Base-by-base conservation (phyloP, 495 filamentous ascomycete species). In the Lichina pygmaea region DNA sequence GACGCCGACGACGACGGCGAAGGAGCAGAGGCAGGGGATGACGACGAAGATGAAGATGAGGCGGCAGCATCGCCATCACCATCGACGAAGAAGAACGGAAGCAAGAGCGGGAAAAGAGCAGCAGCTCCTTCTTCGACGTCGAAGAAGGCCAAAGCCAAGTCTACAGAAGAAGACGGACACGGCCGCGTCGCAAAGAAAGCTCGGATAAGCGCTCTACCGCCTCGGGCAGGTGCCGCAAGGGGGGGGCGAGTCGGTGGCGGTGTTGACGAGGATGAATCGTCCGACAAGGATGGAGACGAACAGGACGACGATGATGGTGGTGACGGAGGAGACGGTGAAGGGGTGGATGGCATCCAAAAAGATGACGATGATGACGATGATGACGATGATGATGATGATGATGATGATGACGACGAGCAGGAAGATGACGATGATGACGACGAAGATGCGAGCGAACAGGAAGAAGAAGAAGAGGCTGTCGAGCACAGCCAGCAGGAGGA, bases 261-360 rank as follows among this genome's bases (percentile, higher is more conserved):
- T 24, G 41, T 32, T 15, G 32, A 36, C 17, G 48, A 49, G 24
- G 46, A 43, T 13, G 43, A 31, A 13, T 36, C 42, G 11, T 43
- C 48, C 39, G 16, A 55, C 42, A 36, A 57, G 48, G 34, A 55
- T 45, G 50, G 10, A 13, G 49, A 52, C 15, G 43, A 52, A 12
- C 40, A 46, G 15, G 58, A 63, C 44, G 61, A 62, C 33, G 65
- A 62, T 49, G 61, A 54, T 45, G 61, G 71, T 46, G 71, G 72
- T 55, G 49, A 49, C 7, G 50, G 53, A 41, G 42, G 54, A 36
- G 48, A 55, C 8, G 48, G 49, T 24, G 48, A 12, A 39, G 34
- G 17, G 8, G 39, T 42, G 16, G 37, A 46, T 41, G 16, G 54
- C 41, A 37, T 54, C 49, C 33, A 54, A 44, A 49, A n/a, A 12